Conservation (phyloP, 257 asterid species). For the Marsdenia floribunda region DNA sequence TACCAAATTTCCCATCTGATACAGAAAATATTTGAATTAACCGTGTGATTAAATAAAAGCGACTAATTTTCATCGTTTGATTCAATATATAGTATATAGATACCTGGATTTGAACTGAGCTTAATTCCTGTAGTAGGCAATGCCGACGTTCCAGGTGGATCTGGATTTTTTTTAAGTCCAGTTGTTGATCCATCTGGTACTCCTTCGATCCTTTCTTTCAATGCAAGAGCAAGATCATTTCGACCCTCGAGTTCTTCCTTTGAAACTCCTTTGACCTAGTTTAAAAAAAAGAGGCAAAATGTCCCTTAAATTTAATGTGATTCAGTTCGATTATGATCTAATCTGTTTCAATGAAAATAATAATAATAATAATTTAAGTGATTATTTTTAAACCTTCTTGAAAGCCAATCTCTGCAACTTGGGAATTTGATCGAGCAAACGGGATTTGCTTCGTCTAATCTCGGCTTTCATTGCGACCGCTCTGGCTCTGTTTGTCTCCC, state of each 20-base stretch:
- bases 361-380: background rate
- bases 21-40: background rate
- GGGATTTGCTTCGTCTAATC: slow-evolving; percentile 67
- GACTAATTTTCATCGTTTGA: too few relatives aligned
- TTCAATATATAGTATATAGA: background rate
- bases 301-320: too few relatives aligned
- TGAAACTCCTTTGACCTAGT: slow-evolving; percentile 71
- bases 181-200: slow-evolving; percentile 79
- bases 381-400: slow-evolving; percentile 39
- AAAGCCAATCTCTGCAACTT: slow-evolving; percentile 73
- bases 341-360: background rate
- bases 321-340: too few relatives aligned
- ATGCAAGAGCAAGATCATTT: slow-evolving; percentile 71
- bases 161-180: slow-evolving; percentile 60
- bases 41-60: background rate
- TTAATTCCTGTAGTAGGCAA: slow-evolving; percentile 58
- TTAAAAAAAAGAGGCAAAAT: background rate
- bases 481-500: slow-evolving; percentile 50
- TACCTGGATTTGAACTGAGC: slow-evolving; percentile 59
- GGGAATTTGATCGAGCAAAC: slow-evolving; percentile 65
- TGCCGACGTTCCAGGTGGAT: slow-evolving; percentile 60
- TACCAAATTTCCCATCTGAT: slow-evolving; percentile 65
- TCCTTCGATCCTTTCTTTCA: slow-evolving; percentile 72
- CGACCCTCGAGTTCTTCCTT: slow-evolving; percentile 70
- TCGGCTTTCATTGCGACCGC: slow-evolving; percentile 76